phyloP scores from a whole-genome alignment of 768 basidiomycete species.

The Mycena crocata region DNA sequence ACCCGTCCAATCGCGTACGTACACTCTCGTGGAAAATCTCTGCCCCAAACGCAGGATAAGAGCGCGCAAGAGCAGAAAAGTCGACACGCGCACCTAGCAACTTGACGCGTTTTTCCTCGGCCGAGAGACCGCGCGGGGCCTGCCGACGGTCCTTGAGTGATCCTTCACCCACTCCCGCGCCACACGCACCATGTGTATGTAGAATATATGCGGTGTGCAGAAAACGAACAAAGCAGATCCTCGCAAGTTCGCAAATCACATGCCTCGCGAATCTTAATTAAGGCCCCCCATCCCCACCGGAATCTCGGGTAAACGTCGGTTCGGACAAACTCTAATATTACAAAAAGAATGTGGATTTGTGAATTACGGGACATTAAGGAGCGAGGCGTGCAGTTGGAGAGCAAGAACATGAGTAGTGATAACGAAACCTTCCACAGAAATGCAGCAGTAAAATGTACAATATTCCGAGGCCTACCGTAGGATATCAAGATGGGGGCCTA shows the following conservation, averaged over 20 bases:
- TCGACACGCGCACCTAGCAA: constrained; percentile 55
- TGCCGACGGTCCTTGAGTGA: not conserved
- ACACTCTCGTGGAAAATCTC: constrained; percentile 97
- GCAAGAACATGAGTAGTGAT: constrained; percentile 16
- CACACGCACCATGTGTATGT: constrained; percentile 8
- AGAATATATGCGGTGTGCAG: not conserved
- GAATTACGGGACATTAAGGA: constrained; percentile 25
- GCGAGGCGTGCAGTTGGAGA: constrained; percentile 40
- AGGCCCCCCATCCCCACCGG: too few species aligned
- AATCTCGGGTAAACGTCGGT: too few species aligned
- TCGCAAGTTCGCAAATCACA: too few species aligned
- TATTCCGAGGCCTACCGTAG: constrained; percentile 57
- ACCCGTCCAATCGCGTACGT: constrained; percentile 15
- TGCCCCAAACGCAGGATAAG: not conserved
- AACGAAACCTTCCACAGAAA: constrained; percentile 12
- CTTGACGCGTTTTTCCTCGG: constrained; percentile 90
- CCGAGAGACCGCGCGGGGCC: constrained; percentile 88
- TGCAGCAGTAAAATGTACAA: constrained; percentile 27
- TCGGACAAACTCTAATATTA: too few species aligned
- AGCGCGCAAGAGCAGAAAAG: not conserved
- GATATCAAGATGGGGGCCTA: constrained; percentile 71
- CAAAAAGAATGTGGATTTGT: too few species aligned
- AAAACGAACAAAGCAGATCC: not conserved
- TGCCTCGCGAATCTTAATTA: too few species aligned
- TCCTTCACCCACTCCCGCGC: not conserved